Base-by-base conservation (phyloP, 768 basidiomycete species). In the Rhizopogon vinicolor region DNA sequence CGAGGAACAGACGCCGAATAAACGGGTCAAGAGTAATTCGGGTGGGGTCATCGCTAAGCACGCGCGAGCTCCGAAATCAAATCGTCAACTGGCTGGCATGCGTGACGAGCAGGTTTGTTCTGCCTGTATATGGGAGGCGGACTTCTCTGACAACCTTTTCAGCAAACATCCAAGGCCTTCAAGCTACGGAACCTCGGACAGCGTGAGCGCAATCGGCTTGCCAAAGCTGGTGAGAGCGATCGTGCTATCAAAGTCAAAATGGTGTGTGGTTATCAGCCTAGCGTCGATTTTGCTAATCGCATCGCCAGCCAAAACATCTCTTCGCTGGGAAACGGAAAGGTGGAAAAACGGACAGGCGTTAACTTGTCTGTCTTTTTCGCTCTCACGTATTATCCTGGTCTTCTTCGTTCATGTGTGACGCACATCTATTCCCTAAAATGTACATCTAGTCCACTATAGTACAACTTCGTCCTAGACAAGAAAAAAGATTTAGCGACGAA, bases 171-270 rank as follows among this genome's bases (percentile, higher is more conserved):
- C 57, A 87, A 86, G 66, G 91, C 96, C 16, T 74, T 82, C 69
- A 84, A 87, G 65, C 77, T 98, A 55, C 88, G 91, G 61, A 91
- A 92, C 64, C 81, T 96, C 53, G 87, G 87, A 6, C 93, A 96
- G 69, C 80, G 96, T 61, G 82, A 81, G 52, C 87, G 93, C 57
- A 96, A 96, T 69, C 84, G 85, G 78, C 79, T 85, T 43, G 96
- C 93, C 25, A 92, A 88, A 68, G 95, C 94, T 40, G 91, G 91
- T 56, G 96, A 99, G 79, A 78, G 83, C 56, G 93, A 95, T 75
- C 85, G 91, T 60, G 80, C 80, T 10, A 93, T 93, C 74, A 80
- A 75, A 65, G 79, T 78, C 59, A 92, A 92, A 80, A 92, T 89
- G 90, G 91, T 91, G 51, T 12, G 79, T 75, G 25, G 39, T n/a